Conservation (phyloP, 192 early-diverging fungal species). For the Coemansia sp. region DNA sequence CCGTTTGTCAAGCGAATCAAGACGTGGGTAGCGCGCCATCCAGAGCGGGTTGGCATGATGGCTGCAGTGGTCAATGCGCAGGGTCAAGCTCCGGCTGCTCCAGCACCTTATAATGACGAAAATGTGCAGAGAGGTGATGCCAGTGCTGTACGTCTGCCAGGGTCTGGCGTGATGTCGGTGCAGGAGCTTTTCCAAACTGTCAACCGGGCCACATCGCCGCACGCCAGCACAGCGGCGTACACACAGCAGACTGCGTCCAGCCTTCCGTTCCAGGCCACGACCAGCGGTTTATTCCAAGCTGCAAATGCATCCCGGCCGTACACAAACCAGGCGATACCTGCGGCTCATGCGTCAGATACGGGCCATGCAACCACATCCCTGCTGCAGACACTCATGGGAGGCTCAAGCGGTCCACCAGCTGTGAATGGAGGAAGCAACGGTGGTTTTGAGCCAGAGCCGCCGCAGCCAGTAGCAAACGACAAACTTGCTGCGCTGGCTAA, state of each 20-base stretch:
- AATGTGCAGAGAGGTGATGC: background rate
- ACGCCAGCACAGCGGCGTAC: background rate
- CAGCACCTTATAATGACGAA: background rate
- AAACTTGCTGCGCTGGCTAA: slow-evolving; percentile 45
- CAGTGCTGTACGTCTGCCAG: background rate
- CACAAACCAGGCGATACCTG: background rate
- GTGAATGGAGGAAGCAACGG: slow-evolving; percentile 10
- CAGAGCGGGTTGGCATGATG: slow-evolving; percentile 22
- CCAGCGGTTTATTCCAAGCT: background rate
- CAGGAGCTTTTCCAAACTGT: slow-evolving; percentile 42
- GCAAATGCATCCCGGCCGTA: slow-evolving; percentile 1
- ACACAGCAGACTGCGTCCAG: slow-evolving; percentile 1
- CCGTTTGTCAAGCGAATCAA: slow-evolving; percentile 63
- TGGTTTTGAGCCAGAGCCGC: background rate
- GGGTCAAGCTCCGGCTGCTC: slow-evolving; percentile 13
- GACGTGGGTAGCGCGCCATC: slow-evolving; percentile 39
- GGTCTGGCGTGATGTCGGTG: slow-evolving; percentile 32
- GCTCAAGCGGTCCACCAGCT: background rate
- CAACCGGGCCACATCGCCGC: slow-evolving; percentile 22
- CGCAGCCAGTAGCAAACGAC: slow-evolving; percentile 5
- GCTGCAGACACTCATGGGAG: slow-evolving; percentile 52
- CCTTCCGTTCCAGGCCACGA: background rate
- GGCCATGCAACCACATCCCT: slow-evolving; percentile 31
- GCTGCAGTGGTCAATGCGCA: slow-evolving; percentile 23
- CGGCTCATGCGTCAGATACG: background rate